Percentiles rank a stretch among this genome's conserved stretches.
phyloP scores from a whole-genome alignment of 2,329 filamentous ascomycete species.

The Diaporthe longicolla region DNA sequence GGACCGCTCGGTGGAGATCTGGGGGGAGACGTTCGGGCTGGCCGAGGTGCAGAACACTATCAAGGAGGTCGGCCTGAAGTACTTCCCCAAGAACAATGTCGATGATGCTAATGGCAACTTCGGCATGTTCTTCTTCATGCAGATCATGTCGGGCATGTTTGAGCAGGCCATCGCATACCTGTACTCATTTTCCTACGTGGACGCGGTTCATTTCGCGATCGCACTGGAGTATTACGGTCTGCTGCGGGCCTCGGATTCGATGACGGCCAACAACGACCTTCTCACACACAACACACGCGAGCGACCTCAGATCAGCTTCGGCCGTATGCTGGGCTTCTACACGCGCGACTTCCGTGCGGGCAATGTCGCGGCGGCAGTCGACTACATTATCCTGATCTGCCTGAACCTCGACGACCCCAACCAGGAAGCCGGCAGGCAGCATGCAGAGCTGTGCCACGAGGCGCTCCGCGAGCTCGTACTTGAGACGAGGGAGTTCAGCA shows the following conservation, averaged over 20 bases:
- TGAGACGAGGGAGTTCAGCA: slow-evolving; percentile 97
- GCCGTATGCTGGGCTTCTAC: slow-evolving; percentile 93
- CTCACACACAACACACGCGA: slow-evolving; percentile 76
- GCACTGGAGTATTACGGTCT: slow-evolving; percentile 91
- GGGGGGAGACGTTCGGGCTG: slow-evolving; percentile 75
- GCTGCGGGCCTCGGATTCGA: slow-evolving; percentile 87
- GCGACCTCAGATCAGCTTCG: slow-evolving; percentile 91
- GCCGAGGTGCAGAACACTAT: slow-evolving; percentile 83
- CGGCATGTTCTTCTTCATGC: slow-evolving; percentile 93
- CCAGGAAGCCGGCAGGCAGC: slow-evolving; percentile 77
- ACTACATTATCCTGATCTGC: slow-evolving; percentile 93
- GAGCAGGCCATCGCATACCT: slow-evolving; percentile 94
- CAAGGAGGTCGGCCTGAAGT: slow-evolving; percentile 88
- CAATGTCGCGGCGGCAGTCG: slow-evolving; percentile 88
- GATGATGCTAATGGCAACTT: slow-evolving; percentile 83
- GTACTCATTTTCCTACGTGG: slow-evolving; percentile 91
- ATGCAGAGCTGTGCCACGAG: slow-evolving; percentile 89
- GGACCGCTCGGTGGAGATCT: slow-evolving; percentile 74
- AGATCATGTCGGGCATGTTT: slow-evolving; percentile 91
- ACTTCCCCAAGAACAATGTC: slow-evolving; percentile 86
- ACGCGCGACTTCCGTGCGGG: slow-evolving; percentile 95
- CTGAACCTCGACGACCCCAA: slow-evolving; percentile 79
- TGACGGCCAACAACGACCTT: slow-evolving; percentile 79
- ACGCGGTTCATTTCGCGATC: slow-evolving; percentile 95
- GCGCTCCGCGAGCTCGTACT: slow-evolving; percentile 93